Base-by-base conservation (phyloP, 2,329 filamentous ascomycete genomes). In the Microsporum audouinii region DNA sequence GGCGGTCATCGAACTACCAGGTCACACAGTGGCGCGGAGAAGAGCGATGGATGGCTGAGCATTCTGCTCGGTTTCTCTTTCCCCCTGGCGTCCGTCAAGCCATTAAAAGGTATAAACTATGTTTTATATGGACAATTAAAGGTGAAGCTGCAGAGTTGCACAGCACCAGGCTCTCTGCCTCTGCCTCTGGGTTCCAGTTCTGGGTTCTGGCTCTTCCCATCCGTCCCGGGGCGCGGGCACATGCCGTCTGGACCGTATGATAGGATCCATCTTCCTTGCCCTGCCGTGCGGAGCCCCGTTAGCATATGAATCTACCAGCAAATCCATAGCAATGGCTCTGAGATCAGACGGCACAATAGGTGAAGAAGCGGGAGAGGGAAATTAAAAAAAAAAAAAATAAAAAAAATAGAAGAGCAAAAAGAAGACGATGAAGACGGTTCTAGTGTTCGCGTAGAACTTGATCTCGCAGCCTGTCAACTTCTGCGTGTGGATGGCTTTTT, bases 11-110 rank as follows among this genome's bases (percentile, higher is more conserved):
- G 23, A 29, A n/a, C 39, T 33, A 29, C 38, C 55, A 57, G 55
- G 55, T 57, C 17, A 27, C 34, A 57, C 55, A 39, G 55, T 57
- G 55, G 55, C 55, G 34, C 55, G 38, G 55, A 41, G 55, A 33
- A 14, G 49, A 27, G 23, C 49, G 49, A 34, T 53, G 49, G 49
- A 53, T 53, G 49, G 49, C 31, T 53, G 49, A 34, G 49, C 14
- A 53, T 53, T 53, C 12, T 51, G 49, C 31, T 53, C 49, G 49
- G 49, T 53, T 53, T 31, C 27, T 53, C 49, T 53, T 34, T 43
- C 39, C 29, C 49, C 49, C 49, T 53, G 23, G 27, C 12, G 12
- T 34, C 49, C 29, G 49, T 53, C 49, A 53, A 53, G 49, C 49
- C 49, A 53, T 53, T 17, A 23, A 23, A 23, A 23, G 17, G 17